Conservation (phyloP, 2,329 filamentous ascomycete genomes). For the Calonectria naviculata region DNA sequence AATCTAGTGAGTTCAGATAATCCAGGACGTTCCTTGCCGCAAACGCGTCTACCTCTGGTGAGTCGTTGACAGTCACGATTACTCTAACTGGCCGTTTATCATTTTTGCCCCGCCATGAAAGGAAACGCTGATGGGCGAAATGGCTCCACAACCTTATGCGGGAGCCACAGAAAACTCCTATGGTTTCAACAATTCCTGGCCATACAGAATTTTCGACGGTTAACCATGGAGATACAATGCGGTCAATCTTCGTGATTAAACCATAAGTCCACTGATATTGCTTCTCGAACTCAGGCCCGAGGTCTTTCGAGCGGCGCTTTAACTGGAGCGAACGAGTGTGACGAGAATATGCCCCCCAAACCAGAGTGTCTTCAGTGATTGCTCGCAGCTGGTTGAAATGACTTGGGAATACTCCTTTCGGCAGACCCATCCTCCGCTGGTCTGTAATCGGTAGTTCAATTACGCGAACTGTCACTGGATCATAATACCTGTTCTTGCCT, state of each 20-base stretch:
- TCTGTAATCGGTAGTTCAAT: not conserved
- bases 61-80: not conserved
- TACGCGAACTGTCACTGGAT: not conserved
- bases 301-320: not conserved
- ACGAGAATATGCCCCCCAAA: not conserved
- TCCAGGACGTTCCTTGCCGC: not conserved
- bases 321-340: not conserved
- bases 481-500: not conserved
- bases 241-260: not conserved
- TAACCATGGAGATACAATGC: not conserved
- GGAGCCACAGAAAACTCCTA: not conserved
- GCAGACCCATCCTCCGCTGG: not conserved
- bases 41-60: not conserved
- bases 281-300: not conserved
- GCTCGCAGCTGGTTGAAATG: not conserved
- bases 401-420: not conserved
- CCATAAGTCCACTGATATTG: not conserved
- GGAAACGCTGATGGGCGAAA: not conserved
- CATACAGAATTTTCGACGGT: not conserved
- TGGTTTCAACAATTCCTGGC: not conserved
- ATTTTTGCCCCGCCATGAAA: not conserved
- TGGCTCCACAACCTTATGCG: not conserved
- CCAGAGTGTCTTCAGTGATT: not conserved
- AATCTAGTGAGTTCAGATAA: not conserved
- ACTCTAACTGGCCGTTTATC: not conserved